phyloP scores from a whole-genome alignment of 768 basidiomycete genomes.

The Amanita exitialis region DNA sequence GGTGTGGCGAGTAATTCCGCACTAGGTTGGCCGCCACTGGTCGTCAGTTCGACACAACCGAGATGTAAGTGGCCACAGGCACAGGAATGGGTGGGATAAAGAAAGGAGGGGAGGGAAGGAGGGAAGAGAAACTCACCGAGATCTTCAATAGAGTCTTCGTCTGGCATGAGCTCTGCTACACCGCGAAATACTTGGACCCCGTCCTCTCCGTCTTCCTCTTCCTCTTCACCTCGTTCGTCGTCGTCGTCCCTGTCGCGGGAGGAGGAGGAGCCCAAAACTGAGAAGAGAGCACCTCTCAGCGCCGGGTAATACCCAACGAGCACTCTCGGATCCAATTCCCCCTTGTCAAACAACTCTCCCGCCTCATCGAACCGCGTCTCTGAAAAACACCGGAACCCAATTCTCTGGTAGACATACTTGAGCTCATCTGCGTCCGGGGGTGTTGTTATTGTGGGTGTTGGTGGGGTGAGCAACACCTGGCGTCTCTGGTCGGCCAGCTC shows the following conservation, averaged over 20 bases:
- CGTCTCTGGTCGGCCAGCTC: conserved; percentile 40
- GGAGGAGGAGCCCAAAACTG: conserved; percentile 4
- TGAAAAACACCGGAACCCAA: conserved; percentile 69
- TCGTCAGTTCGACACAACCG: conserved; percentile 41
- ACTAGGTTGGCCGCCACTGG: conserved; percentile 84
- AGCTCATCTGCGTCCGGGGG: conserved; percentile 40
- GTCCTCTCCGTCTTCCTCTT: conserved; percentile 22
- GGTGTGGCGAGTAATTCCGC: conserved; percentile 85
- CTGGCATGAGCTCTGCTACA: conserved; percentile 59
- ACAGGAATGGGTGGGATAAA: conserved; percentile 20
- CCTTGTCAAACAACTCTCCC: conserved; percentile 65
- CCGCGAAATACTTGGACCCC: conserved; percentile 67
- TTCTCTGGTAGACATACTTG: conserved; percentile 69
- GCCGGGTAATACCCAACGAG: conserved; percentile 74
- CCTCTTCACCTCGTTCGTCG: too few species aligned
- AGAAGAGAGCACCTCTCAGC: conserved; percentile 58
- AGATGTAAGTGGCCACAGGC: conserved; percentile 17
- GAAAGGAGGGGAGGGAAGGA: background rate
- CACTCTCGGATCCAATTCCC: conserved; percentile 76
- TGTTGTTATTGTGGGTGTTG: conserved; percentile 38
- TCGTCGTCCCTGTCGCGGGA: too few species aligned
- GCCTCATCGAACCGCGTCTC: conserved; percentile 84
- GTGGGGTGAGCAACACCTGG: conserved; percentile 20
- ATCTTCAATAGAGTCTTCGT: conserved; percentile 63
- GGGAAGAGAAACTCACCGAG: conserved; percentile 59